These are phyloP conservation scores for Naganishia vaughanmartiniae DNA, from an alignment of 768 basidiomycete species.

Conservation along the genomic window DNA sequence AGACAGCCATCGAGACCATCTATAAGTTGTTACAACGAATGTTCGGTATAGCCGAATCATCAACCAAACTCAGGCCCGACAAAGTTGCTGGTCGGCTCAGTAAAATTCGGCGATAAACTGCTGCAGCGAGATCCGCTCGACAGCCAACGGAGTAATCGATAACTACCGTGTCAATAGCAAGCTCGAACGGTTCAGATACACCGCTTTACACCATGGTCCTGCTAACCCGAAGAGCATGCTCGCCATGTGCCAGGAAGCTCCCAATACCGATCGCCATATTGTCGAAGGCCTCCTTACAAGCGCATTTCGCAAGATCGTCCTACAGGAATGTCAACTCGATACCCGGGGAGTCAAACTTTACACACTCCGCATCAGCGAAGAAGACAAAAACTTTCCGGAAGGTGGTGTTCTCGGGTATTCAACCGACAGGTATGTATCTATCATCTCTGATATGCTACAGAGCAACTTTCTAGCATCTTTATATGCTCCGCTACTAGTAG, in stretches of 20 bases:
- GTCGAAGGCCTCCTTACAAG: neutral
- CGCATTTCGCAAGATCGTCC: neutral
- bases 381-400: neutral
- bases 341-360: neutral
- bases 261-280: neutral
- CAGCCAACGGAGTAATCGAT: neutral
- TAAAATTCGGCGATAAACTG: too few species aligned
- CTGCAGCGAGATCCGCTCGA: too few species aligned
- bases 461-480: neutral
- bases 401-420: slow-evolving; percentile 78
- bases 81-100: too few species aligned
- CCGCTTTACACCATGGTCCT: neutral
- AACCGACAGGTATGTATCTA: slow-evolving; percentile 67
- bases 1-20: too few species aligned
- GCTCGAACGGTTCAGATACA: neutral
- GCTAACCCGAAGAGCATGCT: neutral
- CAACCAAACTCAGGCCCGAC: too few species aligned
- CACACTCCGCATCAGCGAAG: neutral
- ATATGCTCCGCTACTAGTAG: too few species aligned
- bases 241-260: neutral
- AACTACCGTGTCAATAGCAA: neutral
- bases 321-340: neutral
- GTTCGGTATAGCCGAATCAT: too few species aligned
- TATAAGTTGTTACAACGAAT: too few species aligned
- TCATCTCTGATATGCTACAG: neutral